A percentile compares a stretch with the other conserved stretches of the same genome.
phyloP scores from a whole-genome alignment of 2,329 filamentous ascomycete genomes.

The Fusarium denticulatum region DNA sequence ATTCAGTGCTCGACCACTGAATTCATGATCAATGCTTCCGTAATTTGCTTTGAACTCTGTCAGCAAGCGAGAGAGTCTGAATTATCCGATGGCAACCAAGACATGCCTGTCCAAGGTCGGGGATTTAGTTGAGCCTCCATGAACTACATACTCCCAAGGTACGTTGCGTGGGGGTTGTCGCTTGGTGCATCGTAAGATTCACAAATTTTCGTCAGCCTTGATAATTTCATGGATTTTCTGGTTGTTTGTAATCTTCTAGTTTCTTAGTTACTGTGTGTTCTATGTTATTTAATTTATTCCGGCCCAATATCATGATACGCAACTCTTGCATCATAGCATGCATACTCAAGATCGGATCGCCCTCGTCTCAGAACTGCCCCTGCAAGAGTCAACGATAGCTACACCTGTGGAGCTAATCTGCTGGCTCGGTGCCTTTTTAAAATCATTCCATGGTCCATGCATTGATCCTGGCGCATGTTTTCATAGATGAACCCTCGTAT shows the following conservation, averaged over 20 bases:
- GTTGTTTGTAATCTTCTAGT: not conserved
- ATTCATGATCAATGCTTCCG: not conserved
- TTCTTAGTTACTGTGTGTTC: not conserved
- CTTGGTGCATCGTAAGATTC: not conserved
- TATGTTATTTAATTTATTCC: not conserved
- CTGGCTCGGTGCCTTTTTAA: not conserved
- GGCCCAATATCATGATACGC: not conserved
- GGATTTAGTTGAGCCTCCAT: not conserved
- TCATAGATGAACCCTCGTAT: not conserved
- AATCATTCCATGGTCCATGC: not conserved
- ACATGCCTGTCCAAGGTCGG: not conserved
- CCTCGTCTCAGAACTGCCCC: not conserved
- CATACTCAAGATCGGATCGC: not conserved
- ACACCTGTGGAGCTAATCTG: constrained; percentile 2
- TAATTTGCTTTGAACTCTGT: not conserved
- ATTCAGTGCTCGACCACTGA: not conserved
- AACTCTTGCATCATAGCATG: not conserved
- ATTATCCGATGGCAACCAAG: not conserved
- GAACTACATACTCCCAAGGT: not conserved
- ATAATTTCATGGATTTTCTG: not conserved
- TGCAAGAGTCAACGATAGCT: not conserved
- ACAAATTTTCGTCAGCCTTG: not conserved
- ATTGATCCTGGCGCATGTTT: not conserved
- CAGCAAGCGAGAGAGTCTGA: not conserved
- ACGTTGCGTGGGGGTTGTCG: not conserved